phyloP scores from a whole-genome alignment of 352 stramenopile genomes.

The Hyaloperonospora brassicae region DNA sequence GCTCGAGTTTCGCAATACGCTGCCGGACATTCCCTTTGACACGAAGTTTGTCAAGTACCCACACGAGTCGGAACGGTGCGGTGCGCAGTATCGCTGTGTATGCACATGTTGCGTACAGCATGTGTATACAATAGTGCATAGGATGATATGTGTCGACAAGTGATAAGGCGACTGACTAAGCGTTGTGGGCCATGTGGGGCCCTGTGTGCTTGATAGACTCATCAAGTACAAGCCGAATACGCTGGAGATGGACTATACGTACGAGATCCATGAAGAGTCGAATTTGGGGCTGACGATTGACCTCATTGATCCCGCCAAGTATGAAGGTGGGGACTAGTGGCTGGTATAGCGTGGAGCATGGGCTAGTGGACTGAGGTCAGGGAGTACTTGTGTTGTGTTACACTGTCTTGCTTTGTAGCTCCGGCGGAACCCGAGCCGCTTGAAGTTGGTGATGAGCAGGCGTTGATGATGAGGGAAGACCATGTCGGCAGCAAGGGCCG shows the following conservation, averaged over 20 bases:
- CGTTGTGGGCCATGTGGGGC: neutral
- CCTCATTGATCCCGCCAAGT: conserved; percentile 80
- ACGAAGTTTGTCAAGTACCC: conserved; percentile 84
- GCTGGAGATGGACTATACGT: conserved; percentile 79
- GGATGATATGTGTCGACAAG: neutral
- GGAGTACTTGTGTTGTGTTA: neutral
- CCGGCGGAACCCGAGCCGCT: conserved; percentile 40
- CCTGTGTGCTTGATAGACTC: conserved; percentile 25
- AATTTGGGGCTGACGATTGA: conserved; percentile 75
- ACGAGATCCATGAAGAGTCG: conserved; percentile 76
- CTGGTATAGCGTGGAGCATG: neutral
- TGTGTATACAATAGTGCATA: no score
- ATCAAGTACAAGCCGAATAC: conserved; percentile 86
- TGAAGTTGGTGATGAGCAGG: conserved; percentile 67
- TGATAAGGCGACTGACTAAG: neutral
- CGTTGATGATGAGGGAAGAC: conserved; percentile 74
- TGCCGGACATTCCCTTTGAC: conserved; percentile 79
- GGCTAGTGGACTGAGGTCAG: neutral
- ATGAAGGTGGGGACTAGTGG: conserved; percentile 41
- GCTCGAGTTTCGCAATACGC: conserved; percentile 75
- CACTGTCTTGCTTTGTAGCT: conserved; percentile 26
- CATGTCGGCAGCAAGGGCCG: conserved; percentile 36
- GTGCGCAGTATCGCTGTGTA: neutral
- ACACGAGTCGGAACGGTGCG: conserved; percentile 64
- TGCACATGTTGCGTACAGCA: neutral